A percentile compares a stretch with the other conserved stretches of the same genome.
These are phyloP conservation scores for Xerocomellus amylosporus DNA, from an alignment of 768 basidiomycete genomes.

Conservation along the genomic window DNA sequence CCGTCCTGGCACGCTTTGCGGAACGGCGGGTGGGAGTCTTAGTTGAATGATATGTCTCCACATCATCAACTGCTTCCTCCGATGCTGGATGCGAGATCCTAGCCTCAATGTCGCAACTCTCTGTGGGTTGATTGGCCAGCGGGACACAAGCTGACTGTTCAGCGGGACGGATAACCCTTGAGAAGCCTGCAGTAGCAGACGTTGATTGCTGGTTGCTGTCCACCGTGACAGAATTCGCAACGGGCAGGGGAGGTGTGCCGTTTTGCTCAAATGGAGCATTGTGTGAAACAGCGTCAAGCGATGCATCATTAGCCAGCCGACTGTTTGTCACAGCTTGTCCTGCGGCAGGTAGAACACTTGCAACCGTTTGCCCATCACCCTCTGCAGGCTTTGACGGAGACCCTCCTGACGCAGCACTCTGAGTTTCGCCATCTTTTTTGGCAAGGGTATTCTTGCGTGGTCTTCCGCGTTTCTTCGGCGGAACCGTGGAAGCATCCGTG, in stretches of 20 bases:
- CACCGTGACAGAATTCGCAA: neutral
- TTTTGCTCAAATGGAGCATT: neutral
- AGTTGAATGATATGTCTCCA: neutral
- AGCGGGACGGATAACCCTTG: neutral
- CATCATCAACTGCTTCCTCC: neutral
- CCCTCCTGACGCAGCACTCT: conserved; percentile 2
- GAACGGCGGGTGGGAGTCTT: neutral
- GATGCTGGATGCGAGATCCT: neutral
- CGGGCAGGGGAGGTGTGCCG: neutral
- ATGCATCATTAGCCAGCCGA: neutral
- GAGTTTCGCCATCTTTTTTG: conserved; percentile 4
- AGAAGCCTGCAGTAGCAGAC: neutral
- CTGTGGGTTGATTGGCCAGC: neutral
- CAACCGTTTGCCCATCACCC: neutral
- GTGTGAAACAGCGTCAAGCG: neutral
- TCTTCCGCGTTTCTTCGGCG: conserved; percentile 37
- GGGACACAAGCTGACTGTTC: neutral
- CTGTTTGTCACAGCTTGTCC: neutral
- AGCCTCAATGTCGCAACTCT: neutral
- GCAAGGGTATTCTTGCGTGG: conserved; percentile 27
- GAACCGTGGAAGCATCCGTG: conserved; percentile 5
- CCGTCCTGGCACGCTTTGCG: conserved; percentile 5
- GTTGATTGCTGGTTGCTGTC: neutral
- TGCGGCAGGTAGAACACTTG: neutral
- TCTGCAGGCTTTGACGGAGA: neutral